Conservation (phyloP, 768 basidiomycete genomes). For the Lanmaoa rubissima region DNA sequence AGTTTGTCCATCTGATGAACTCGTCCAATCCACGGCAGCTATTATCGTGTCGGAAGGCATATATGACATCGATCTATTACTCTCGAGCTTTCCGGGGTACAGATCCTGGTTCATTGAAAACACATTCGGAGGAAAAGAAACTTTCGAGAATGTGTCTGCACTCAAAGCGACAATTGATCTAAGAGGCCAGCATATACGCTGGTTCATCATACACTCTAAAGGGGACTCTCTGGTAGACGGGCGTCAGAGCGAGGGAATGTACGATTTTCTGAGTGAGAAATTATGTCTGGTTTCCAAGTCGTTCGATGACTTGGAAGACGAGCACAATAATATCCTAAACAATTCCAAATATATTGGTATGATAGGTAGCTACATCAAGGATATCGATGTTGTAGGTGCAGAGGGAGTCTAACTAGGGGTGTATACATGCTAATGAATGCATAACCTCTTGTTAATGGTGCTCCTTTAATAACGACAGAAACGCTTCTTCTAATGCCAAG, state of each 20-base stretch:
- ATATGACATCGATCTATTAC: conserved; percentile 67
- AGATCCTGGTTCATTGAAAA: conserved; percentile 64
- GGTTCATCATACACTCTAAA: conserved; percentile 75
- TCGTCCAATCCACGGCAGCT: conserved; percentile 49
- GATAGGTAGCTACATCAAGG: conserved; percentile 41
- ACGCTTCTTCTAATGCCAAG: conserved; percentile 57
- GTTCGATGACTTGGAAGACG: conserved; percentile 42
- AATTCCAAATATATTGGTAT: conserved; percentile 44
- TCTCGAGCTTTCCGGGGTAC: conserved; percentile 66
- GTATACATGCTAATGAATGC: conserved; percentile 1
- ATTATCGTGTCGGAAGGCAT: conserved; percentile 74
- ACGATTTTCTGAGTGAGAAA: conserved; percentile 44
- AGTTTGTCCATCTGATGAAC: conserved; percentile 42
- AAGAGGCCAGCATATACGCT: conserved; percentile 40
- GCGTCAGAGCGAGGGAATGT: conserved; percentile 60
- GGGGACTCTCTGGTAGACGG: conserved; percentile 68
- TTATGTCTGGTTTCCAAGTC: conserved; percentile 32
- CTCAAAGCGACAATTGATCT: conserved; percentile 40
- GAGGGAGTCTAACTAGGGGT: conserved; percentile 1
- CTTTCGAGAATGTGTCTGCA: conserved; percentile 51
- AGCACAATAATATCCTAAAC: conserved; percentile 55
- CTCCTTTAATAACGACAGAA: conserved; percentile 33
- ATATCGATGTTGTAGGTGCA: conserved; percentile 1
- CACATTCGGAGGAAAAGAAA: conserved; percentile 52
- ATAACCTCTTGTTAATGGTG: conserved; percentile 7